Evolutionary conservation across 352 stramenopile species (phyloP), one percentile per base, ranked within the genome.

Genomic region (Elongisporangium undulatum): DNA sequence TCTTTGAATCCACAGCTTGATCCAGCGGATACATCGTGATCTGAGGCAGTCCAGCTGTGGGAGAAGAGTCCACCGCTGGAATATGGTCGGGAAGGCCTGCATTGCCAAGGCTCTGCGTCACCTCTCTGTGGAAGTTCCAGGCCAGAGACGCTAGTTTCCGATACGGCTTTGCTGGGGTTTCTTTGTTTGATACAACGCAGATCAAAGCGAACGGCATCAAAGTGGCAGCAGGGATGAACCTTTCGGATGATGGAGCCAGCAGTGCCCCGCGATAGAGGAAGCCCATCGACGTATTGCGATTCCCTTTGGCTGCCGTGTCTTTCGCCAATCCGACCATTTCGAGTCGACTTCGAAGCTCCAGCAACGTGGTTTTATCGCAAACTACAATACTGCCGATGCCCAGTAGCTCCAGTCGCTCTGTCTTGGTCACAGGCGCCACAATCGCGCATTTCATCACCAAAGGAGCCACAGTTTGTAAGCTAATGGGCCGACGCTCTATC

Each of bases 251-350:
- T 26, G 21, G 23, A 22, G 61, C 48, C 2, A 81, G 49, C 20
- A 74, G 17, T 15, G 63, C 60, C 7, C 63, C 70, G 49, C 70
- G 62, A 19, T 80, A 69, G 51, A 82, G 24, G 41, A 84, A 82
- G 12, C 12, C 7, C 5, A 69, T 15, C 45, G 62, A 50, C 70
- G 66, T 13, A 12, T 68, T 17, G 26, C 21, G 21, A 23, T 17
- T 51, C 60, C 22, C 0, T 45, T 41, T 56, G 4, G 21, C 9
- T 2, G 20, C 4, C 45, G 23, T 16, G 29, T 41, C 8, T 41
- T 41, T 56, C 20, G 22, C 13, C 9, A 17, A 23, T 41, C 15
- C 29, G 51, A 29, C 10, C 15, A 16, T 48, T 56, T 38, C 23
- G 51, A 67, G 34, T 23, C 64, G 62, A 39, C 9, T 51, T 23